Evolutionary conservation across 208 protist genomes (phyloP).

Genomic region (Trypanosoma avium): DNA sequence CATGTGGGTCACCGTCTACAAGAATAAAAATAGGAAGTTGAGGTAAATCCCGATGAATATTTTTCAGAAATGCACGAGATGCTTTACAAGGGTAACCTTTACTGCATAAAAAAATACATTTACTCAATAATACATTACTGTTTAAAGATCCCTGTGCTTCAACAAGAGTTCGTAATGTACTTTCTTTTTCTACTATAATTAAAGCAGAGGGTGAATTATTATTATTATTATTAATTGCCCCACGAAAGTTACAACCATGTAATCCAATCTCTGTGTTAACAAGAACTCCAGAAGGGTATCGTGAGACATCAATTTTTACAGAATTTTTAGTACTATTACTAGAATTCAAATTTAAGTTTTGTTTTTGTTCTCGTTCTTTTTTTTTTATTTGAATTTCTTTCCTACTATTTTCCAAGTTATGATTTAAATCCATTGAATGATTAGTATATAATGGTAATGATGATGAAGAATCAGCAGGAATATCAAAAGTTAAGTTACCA

Average conservation of each 20-base stretch:
- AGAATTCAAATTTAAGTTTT: neutral
- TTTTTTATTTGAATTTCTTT: too few relatives aligned
- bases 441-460: too few relatives aligned
- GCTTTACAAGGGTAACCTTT: slow-evolving; percentile 80
- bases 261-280: slow-evolving; percentile 18
- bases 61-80: slow-evolving; percentile 45
- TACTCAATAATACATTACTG: neutral
- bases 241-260: slow-evolving; percentile 19
- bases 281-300: slow-evolving; percentile 19
- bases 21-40: slow-evolving; percentile 48
- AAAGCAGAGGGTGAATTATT: slow-evolving; percentile 24
- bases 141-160: slow-evolving; percentile 2
- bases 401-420: too few relatives aligned
- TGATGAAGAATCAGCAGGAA: too few relatives aligned
- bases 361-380: too few relatives aligned
- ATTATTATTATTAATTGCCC: neutral
- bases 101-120: slow-evolving; percentile 54
- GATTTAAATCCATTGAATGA: too few relatives aligned
- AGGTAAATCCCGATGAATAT: slow-evolving; percentile 44
- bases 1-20: slow-evolving; percentile 84
- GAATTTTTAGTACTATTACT: neutral
- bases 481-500: slow-evolving; percentile 19
- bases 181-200: slow-evolving; percentile 84
- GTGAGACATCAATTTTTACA: slow-evolving; percentile 11
- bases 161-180: slow-evolving; percentile 45